These are phyloP conservation scores for Thraustochytrium striatum DNA, from an alignment of 352 stramenopile species.

Conservation along the genomic window DNA sequence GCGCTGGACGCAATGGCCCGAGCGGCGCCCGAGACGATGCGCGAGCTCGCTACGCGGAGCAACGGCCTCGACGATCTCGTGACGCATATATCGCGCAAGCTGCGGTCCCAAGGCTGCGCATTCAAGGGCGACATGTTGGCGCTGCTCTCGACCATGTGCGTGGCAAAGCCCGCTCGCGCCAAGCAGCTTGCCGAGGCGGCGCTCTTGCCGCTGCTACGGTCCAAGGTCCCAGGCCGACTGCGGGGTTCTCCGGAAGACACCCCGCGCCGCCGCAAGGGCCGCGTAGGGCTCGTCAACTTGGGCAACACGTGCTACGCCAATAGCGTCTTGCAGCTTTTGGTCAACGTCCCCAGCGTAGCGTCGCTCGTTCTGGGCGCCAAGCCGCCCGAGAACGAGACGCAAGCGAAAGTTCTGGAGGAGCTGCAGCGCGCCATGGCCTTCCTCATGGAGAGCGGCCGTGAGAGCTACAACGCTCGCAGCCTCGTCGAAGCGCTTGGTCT, in stretches of 20 bases:
- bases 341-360: not conserved
- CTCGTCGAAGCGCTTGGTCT: conserved; percentile 12
- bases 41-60: not conserved
- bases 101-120: not conserved
- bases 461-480: not conserved
- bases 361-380: not conserved
- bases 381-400: not conserved
- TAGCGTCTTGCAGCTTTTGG: conserved; percentile 15
- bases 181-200: not conserved
- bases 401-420: not conserved
- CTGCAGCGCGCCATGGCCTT: conserved; percentile 45
- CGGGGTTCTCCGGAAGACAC: not conserved
- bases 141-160: not conserved
- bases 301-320: conserved; percentile 45
- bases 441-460: conserved; percentile 2
- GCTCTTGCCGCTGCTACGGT: conserved; percentile 6
- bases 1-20: not conserved
- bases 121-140: not conserved
- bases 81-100: conserved; percentile 1
- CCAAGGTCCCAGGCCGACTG: conserved; percentile 12
- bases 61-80: conserved; percentile 17
- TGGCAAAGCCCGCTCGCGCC: not conserved
- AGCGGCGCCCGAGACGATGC: not conserved
- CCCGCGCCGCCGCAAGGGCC: not conserved
- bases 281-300: conserved; percentile 39